Base-by-base conservation (phyloP, 2,329 filamentous ascomycete genomes). In the Diplodia seriata region DNA sequence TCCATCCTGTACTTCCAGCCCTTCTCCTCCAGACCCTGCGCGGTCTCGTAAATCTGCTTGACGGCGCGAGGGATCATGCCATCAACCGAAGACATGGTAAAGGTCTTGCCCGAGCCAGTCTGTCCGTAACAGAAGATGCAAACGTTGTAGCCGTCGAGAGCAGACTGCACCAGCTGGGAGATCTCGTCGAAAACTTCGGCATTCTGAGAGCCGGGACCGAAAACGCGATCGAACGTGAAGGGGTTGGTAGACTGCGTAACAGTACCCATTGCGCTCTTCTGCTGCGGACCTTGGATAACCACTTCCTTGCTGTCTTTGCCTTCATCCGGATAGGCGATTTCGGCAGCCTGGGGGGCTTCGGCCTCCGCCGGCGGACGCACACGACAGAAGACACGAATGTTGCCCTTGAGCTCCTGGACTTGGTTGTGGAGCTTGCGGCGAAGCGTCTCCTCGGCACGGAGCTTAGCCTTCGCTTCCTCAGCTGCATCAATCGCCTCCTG, bases 121-220 rank as follows among this genome's bases (percentile, higher is more conserved):
- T 99, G 95, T 53, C 95, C 95, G 76, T 99, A 99, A 76, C 94
- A 97, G 81, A 99, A 97, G 70, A 99, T 98, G 80, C 94, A 98
- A 63, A 99, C 95, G 73, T 98, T 99, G 83, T 97, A 99, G 1
- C 95, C 95, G 75, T 99, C 95, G 49, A 99, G 85, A 0, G 96
- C 95, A 73, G 92, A 97, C 80, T 99, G 95, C 1, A 99, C 94
- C 40, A 99, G 87, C 77, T 99, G 95, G 68, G 93, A 96, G 76
- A 98, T 98, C 77, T 99, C 95, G 67, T 92, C 92, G 76, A 99
- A 99, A 1, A 99, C 90, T 71, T 97, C 91, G 20, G 88, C 85
- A 76, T 99, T 99, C 72, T 90, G 86, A 1, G 90, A 88, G 0
- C 82, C 80, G 0, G 94, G 93, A 0, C 89, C 86, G 75, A 99